Evolutionary conservation across 371 early-diverging fungal species (phyloP).

Genomic region (Mucor plumbeus): DNA sequence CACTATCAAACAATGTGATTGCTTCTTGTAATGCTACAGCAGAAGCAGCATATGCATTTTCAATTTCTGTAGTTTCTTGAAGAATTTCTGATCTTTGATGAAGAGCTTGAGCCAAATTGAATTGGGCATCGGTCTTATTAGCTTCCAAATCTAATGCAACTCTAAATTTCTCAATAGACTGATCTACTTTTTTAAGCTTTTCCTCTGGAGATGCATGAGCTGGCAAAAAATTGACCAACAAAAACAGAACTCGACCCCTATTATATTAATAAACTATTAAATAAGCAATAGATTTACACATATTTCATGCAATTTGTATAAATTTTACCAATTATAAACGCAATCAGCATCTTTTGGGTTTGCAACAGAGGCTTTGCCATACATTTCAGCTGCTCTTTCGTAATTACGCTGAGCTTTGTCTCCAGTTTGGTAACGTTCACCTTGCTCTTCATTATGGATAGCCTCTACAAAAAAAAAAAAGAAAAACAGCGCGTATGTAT

Average conservation of each 20-base stretch:
- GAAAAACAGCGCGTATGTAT: background rate
- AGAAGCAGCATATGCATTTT: slow-evolving; percentile 53
- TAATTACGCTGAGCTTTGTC: slow-evolving; percentile 71
- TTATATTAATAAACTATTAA: background rate
- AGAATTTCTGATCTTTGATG: slow-evolving; percentile 66
- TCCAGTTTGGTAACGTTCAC: slow-evolving; percentile 70
- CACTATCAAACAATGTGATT: slow-evolving; percentile 54
- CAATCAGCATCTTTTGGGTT: slow-evolving; percentile 64
- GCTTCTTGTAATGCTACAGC: slow-evolving; percentile 62
- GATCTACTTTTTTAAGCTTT: slow-evolving; percentile 54
- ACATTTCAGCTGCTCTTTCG: slow-evolving; percentile 68
- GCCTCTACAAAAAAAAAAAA: slow-evolving; percentile 48
- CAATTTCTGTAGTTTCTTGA: slow-evolving; percentile 61
- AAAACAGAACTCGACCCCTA: slow-evolving; percentile 69
- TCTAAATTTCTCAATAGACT: slow-evolving; percentile 63
- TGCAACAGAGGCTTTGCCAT: slow-evolving; percentile 61
- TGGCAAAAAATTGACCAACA: slow-evolving; percentile 65
- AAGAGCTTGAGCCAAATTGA: slow-evolving; percentile 76
- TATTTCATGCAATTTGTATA: background rate
- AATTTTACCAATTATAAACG: slow-evolving; percentile 70
- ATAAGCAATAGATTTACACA: no score
- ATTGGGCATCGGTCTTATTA: slow-evolving; percentile 67
- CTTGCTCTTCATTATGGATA: slow-evolving; percentile 70
- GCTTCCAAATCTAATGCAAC: slow-evolving; percentile 53
- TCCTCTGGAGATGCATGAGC: slow-evolving; percentile 51